A percentile compares a stretch with the other conserved stretches of the same genome.
phyloP scores from a whole-genome alignment of 331 rosid species.

The Pyrus hybrid region DNA sequence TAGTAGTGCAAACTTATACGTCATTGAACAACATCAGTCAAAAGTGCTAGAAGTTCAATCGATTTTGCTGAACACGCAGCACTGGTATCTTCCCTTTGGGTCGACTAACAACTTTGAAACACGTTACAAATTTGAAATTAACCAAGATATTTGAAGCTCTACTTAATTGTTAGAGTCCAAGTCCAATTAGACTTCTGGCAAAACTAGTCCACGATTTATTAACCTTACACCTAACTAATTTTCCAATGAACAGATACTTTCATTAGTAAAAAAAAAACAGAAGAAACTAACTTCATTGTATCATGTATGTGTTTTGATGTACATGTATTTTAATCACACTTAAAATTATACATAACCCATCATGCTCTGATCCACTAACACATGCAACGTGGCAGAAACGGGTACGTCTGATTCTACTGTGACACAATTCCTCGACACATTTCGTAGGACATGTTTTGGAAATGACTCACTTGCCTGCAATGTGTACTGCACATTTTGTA shows the following conservation, averaged over 20 bases:
- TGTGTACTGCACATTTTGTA: conserved; percentile 29
- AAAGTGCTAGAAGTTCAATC: too few relatives aligned
- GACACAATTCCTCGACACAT: conserved; percentile 16
- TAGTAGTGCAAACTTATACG: too few relatives aligned
- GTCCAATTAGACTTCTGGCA: too few relatives aligned
- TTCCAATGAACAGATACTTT: background rate
- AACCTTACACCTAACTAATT: too few relatives aligned
- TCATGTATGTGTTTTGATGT: background rate
- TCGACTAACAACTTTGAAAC: too few relatives aligned
- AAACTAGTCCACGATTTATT: too few relatives aligned
- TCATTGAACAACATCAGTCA: too few relatives aligned
- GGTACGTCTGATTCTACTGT: conserved; percentile 18
- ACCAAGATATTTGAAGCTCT: too few relatives aligned
- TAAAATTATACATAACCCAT: conserved; percentile 2
- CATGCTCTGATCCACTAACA: conserved; percentile 19
- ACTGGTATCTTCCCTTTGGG: too few relatives aligned
- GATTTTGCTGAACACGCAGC: too few relatives aligned
- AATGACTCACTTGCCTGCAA: conserved; percentile 19
- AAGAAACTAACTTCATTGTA: background rate
- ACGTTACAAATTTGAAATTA: too few relatives aligned
- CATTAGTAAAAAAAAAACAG: background rate
- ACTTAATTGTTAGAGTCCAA: too few relatives aligned
- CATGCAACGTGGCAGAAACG: conserved; percentile 22
- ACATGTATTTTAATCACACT: background rate
- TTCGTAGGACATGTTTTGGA: conserved; percentile 23